phyloP scores from a whole-genome alignment of 2,329 filamentous ascomycete genomes.

The Fusarium mundagurra region DNA sequence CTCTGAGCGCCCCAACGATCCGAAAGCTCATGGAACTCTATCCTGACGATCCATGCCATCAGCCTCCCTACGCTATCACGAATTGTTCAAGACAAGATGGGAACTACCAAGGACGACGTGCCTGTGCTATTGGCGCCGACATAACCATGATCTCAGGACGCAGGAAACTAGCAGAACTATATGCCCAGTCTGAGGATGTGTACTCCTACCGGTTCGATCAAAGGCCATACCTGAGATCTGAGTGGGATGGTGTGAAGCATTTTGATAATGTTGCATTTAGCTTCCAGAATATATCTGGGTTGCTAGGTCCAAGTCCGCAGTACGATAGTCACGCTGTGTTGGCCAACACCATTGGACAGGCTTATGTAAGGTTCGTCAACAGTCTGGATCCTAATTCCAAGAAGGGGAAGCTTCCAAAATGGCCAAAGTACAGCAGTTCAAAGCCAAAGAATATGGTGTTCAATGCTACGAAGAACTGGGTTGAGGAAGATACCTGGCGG shows the following conservation, averaged over 20 bases:
- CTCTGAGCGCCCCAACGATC: slow-evolving; percentile 56
- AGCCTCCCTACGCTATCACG: slow-evolving; percentile 50
- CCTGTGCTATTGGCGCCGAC: slow-evolving; percentile 57
- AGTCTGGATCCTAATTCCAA: slow-evolving; percentile 53
- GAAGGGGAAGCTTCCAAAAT: slow-evolving; percentile 47
- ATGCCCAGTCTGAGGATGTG: slow-evolving; percentile 47
- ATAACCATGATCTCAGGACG: slow-evolving; percentile 59
- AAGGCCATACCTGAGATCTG: slow-evolving; percentile 52
- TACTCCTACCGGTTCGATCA: slow-evolving; percentile 63
- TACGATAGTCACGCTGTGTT: slow-evolving; percentile 51
- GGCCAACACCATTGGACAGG: slow-evolving; percentile 51
- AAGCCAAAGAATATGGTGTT: slow-evolving; percentile 57
- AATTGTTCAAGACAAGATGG: slow-evolving; percentile 28
- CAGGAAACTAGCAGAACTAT: slow-evolving; percentile 56
- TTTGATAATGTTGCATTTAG: slow-evolving; percentile 61
- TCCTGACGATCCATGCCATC: slow-evolving; percentile 57
- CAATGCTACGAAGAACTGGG: slow-evolving; percentile 54
- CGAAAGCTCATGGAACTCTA: slow-evolving; percentile 57
- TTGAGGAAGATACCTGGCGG: slow-evolving; percentile 59
- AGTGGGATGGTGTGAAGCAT: slow-evolving; percentile 56
- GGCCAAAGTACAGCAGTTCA: slow-evolving; percentile 53
- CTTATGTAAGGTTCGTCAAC: slow-evolving; percentile 57
- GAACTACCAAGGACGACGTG: slow-evolving; percentile 55
- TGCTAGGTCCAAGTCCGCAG: slow-evolving; percentile 56
- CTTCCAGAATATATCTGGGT: slow-evolving; percentile 61